Evolutionary conservation across 345 rosid genomes (phyloP), one percentile per base, ranked within the genome.

Genomic region (Xanthoceras sorbifolium): DNA sequence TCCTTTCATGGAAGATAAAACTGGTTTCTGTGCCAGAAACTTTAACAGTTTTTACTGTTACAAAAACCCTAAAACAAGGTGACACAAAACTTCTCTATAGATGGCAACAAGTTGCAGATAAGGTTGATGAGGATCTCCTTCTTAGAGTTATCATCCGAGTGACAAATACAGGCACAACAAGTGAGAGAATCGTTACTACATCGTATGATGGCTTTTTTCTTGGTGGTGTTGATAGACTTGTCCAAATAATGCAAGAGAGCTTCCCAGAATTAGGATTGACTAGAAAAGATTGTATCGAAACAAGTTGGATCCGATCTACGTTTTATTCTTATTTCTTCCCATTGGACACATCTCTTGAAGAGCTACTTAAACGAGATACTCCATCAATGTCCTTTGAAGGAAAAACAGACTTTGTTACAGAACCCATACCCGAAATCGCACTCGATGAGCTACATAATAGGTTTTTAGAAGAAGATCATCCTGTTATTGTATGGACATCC

Each of bases 231-330:
- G 70, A 74, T 4, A 54, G 78, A 7, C 79, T 90, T 29, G 75
- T 86, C 40, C 48, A 76, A 1, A 67, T 91, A 28, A 89, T 88
- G 89, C 62, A 81, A 26, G 64, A 81, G 65, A 71, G 83, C 57
- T 91, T 91, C 54, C 91, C 91, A 0, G 93, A 89, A 78, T 55
- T 91, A 78, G 90, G 90, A 10, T 63, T 91, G 36, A 87, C 89
- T 6, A 38, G 26, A 6, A 73, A 78, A 44, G 89, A 91, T 64
- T 89, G 92, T 22, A 18, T 32, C 20, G 86, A 88, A 72, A 91
- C 89, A 26, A 90, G 85, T 72, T 89, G 93, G 96, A 77, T 91
- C 38, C 77, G 80, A 10, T 86, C 95, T 0, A 82, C 86, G 10
- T 75, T 89, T 22, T 86, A 84, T 86, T 82, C 85, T 1, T 85